Base-by-base conservation (phyloP, 345 rosid genomes). In the Salix udensis region DNA sequence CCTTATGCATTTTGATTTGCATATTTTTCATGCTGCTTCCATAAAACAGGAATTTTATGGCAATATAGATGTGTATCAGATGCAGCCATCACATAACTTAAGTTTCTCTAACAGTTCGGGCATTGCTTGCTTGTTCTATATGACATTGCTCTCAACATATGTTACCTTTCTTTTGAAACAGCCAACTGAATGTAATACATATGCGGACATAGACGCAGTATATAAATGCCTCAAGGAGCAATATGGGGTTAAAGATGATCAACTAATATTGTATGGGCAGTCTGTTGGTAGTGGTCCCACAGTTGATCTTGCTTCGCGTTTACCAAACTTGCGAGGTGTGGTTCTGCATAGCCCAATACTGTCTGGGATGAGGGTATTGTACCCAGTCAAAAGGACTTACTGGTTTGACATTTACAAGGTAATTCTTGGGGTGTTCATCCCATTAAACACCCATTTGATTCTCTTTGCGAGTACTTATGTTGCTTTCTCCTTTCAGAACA, bases 271-370 rank as follows among this genome's bases (percentile, higher is more conserved):
- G 71, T 96, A 91, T 66, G 99, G 99, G 34, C 99, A 96, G 81
- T 96, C 99, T 75, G 99, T 96, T 73, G 99, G 99, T 69, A 93
- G 97, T 77, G 99, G 99, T 75, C 99, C 98, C 1, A 96, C 99
- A 4, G 85, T 93, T 78, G 99, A 96, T 85, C 91, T 96, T 0
- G 97, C 98, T 71, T 93, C 98, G 0, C 96, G 94, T 10, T 77
- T 91, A 46, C 87, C 96, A 77, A 87, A 88, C 83, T 84, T 96
- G 81, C 88, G 96, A 82, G 97, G 91, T 4, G 91, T 92, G 65
- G 94, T 92, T 76, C 82, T 92, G 70, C 97, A 94, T 71, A 92
- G 98, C 78, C 97, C 97, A 19, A 89, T 94, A 85, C 86, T 94
- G 75, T 94, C 97, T 68, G 97, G 98, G 39, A 85, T 92, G 89